Percentiles rank a stretch among this genome's conserved stretches.
Evolutionary conservation across 2,329 filamentous ascomycete genomes (phyloP).

Genomic region (Beauveria scarabaeidicola): DNA sequence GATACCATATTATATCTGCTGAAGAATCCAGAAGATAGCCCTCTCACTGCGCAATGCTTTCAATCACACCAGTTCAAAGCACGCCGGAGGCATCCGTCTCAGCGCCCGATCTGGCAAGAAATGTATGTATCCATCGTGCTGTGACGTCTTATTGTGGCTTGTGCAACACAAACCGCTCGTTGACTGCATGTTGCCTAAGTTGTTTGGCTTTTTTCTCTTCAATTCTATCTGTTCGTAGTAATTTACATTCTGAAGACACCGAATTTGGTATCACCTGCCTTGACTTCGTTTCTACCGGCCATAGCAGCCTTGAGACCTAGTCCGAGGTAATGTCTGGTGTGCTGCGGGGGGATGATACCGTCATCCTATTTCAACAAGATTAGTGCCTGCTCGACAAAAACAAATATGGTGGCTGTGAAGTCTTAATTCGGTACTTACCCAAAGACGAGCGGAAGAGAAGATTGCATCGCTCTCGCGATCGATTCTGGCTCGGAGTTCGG

Average conservation of each 20-base stretch:
- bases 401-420: not conserved
- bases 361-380: constrained; percentile 48
- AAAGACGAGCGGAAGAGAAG: constrained; percentile 81
- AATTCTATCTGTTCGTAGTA: not conserved
- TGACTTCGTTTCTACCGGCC: constrained; percentile 55
- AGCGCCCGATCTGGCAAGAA: too few relatives aligned
- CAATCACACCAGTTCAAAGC: not conserved
- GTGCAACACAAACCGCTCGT: not conserved
- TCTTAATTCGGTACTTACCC: constrained; percentile 47
- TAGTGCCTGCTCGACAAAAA: constrained; percentile 2
- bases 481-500: constrained; percentile 72
- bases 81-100: too few relatives aligned
- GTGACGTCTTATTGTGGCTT: not conserved
- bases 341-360: constrained; percentile 68
- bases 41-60: not conserved
- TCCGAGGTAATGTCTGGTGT: constrained; percentile 65
- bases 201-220: not conserved
- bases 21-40: not conserved
- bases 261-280: constrained; percentile 58
- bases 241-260: constrained; percentile 74
- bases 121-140: too few relatives aligned
- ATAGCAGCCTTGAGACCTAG: constrained; percentile 64
- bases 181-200: not conserved
- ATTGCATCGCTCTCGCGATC: constrained; percentile 83
- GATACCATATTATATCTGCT: constrained; percentile 2